phyloP scores from a whole-genome alignment of 2,329 filamentous ascomycete species.

The Aspergillus sergii region DNA sequence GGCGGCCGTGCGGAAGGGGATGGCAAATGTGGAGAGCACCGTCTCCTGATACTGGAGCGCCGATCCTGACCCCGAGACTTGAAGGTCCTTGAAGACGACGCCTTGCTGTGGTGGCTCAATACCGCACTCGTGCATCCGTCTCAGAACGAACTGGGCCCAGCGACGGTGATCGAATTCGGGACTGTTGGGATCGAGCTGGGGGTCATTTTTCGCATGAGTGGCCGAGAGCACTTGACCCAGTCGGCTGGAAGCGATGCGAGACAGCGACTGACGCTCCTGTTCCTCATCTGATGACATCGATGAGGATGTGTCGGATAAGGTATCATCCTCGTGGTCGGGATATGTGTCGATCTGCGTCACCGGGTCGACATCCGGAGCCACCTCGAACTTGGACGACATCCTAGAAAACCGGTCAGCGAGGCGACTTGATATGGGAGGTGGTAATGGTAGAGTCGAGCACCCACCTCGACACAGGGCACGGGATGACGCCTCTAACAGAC shows the following conservation, averaged over 20 bases:
- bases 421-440: neutral
- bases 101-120: slow-evolving; percentile 25
- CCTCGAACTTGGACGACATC: neutral
- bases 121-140: slow-evolving; percentile 23
- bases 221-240: slow-evolving; percentile 24
- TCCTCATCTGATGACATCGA: neutral
- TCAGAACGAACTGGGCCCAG: slow-evolving; percentile 28
- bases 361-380: neutral
- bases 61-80: slow-evolving; percentile 27
- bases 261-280: neutral
- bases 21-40: slow-evolving; percentile 22
- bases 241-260: slow-evolving; percentile 27
- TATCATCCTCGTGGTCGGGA: neutral
- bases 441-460: neutral
- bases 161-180: slow-evolving; percentile 28
- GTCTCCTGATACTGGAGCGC: slow-evolving; percentile 29
- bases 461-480: neutral
- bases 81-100: slow-evolving; percentile 29
- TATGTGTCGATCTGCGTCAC: neutral
- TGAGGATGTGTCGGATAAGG: neutral
- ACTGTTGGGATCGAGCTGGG: slow-evolving; percentile 26
- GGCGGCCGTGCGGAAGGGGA: slow-evolving; percentile 36
- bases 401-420: neutral
- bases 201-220: slow-evolving; percentile 17
- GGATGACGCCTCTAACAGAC: neutral